Percentiles rank a stretch among this genome's conserved stretches.
These are phyloP conservation scores for Chlorociboria aeruginascens DNA, from an alignment of 495 filamentous ascomycete species.

Conservation along the genomic window DNA sequence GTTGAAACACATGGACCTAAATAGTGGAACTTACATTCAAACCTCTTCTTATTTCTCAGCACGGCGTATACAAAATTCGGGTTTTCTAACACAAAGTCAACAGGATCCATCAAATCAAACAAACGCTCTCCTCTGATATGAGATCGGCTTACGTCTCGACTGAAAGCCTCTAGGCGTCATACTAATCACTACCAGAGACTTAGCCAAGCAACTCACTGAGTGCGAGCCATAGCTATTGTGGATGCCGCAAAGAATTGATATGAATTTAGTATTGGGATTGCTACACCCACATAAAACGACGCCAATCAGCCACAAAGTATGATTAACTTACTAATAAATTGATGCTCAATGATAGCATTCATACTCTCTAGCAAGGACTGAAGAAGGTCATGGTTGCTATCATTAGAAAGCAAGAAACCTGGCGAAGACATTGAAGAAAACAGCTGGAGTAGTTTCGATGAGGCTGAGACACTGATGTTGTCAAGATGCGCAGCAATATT, in stretches of 20 bases:
- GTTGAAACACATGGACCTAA: neutral
- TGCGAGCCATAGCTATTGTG: neutral
- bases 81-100: constrained; percentile 45
- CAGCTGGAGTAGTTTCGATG: constrained; percentile 75
- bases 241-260: neutral
- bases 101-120: neutral
- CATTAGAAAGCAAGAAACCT: constrained; percentile 88
- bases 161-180: constrained; percentile 10
- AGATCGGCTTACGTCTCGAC: constrained; percentile 5
- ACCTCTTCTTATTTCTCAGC: constrained; percentile 65
- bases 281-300: neutral
- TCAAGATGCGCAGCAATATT: constrained; percentile 82
- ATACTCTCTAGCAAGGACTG: constrained; percentile 79
- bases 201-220: neutral
- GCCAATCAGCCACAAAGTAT: neutral
- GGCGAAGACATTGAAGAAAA: constrained; percentile 93
- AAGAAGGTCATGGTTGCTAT: constrained; percentile 77
- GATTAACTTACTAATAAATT: constrained; percentile 58
- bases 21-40: constrained; percentile 37
- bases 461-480: constrained; percentile 58
- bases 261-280: neutral
- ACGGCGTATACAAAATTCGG: constrained; percentile 72
- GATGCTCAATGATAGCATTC: constrained; percentile 86
- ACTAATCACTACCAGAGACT: constrained; percentile 2
- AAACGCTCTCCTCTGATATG: neutral